Conservation (phyloP, 768 basidiomycete genomes). For the Pleurotus sapidus region DNA sequence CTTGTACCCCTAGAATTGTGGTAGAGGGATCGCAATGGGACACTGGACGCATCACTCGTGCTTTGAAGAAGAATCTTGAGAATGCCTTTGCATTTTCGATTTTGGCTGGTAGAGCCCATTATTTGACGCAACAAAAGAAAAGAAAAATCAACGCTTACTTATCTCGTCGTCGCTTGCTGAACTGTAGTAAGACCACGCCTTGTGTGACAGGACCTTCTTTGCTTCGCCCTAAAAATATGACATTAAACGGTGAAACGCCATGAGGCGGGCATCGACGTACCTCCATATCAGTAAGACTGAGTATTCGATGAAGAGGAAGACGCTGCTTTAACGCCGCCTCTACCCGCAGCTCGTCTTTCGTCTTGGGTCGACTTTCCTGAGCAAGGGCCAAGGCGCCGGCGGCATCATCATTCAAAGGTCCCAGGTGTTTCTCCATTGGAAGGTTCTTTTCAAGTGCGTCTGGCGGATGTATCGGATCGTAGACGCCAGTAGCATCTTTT, state of each 20-base stretch:
- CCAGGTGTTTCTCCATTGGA: slow-evolving; percentile 69
- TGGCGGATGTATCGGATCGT: slow-evolving; percentile 83
- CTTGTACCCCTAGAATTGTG: slow-evolving; percentile 68
- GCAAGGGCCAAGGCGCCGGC: slow-evolving; percentile 31
- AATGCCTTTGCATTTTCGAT: slow-evolving; percentile 79
- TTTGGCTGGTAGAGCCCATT: slow-evolving; percentile 38
- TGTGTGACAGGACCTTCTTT: slow-evolving; percentile 64
- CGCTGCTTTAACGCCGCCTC: slow-evolving; percentile 55
- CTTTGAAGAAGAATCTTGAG: slow-evolving; percentile 80
- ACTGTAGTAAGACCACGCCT: slow-evolving; percentile 80
- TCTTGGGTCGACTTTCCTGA: slow-evolving; percentile 43
- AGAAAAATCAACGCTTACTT: slow-evolving; percentile 40
- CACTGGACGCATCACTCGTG: slow-evolving; percentile 74
- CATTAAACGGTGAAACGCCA: background rate
- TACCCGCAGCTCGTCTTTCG: slow-evolving; percentile 70
- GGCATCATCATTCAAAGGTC: slow-evolving; percentile 51
- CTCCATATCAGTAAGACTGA: slow-evolving; percentile 84
- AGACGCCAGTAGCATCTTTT: slow-evolving; percentile 74
- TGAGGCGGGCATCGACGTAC: slow-evolving; percentile 29
- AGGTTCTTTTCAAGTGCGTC: slow-evolving; percentile 76
- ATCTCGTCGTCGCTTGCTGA: slow-evolving; percentile 87
- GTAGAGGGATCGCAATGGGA: slow-evolving; percentile 67
- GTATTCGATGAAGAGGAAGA: slow-evolving; percentile 66
- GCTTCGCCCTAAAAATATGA: slow-evolving; percentile 55
- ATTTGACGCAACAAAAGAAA: slow-evolving; percentile 12